These are phyloP conservation scores for Lentinula sp. DNA, from an alignment of 768 basidiomycete species.

Conservation along the genomic window DNA sequence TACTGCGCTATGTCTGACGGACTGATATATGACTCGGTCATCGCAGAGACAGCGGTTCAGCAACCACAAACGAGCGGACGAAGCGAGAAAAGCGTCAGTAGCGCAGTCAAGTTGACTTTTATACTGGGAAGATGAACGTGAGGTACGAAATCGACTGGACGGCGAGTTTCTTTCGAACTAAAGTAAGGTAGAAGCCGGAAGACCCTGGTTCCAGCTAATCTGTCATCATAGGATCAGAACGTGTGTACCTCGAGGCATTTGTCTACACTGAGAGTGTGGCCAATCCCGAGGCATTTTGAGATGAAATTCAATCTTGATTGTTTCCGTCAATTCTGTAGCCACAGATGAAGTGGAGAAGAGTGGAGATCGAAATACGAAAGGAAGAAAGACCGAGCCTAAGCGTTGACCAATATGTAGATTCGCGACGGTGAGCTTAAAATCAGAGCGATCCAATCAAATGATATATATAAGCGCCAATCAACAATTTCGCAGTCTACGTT, in stretches of 20 bases:
- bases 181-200: background rate
- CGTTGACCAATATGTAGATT: background rate
- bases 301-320: background rate
- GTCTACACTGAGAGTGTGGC: background rate
- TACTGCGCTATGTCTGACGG: constrained; percentile 55
- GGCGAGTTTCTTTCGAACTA: background rate
- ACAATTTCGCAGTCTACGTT: no score
- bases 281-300: background rate
- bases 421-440: no score
- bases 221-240: constrained; percentile 34
- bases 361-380: background rate
- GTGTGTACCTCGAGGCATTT: constrained; percentile 39
- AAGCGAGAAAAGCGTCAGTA: constrained; percentile 15
- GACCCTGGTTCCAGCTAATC: constrained; percentile 18
- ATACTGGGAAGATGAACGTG: constrained; percentile 17
- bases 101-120: constrained; percentile 25
- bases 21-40: constrained; percentile 63
- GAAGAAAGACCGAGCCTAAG: background rate
- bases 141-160: background rate
- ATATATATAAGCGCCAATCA: no score
- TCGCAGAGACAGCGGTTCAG: constrained; percentile 19
- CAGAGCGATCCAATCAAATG: no score
- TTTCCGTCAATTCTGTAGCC: background rate
- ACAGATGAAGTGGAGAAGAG: background rate
- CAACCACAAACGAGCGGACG: constrained; percentile 17